phyloP scores from a whole-genome alignment of 768 basidiomycete species.

The Russula sp. region DNA sequence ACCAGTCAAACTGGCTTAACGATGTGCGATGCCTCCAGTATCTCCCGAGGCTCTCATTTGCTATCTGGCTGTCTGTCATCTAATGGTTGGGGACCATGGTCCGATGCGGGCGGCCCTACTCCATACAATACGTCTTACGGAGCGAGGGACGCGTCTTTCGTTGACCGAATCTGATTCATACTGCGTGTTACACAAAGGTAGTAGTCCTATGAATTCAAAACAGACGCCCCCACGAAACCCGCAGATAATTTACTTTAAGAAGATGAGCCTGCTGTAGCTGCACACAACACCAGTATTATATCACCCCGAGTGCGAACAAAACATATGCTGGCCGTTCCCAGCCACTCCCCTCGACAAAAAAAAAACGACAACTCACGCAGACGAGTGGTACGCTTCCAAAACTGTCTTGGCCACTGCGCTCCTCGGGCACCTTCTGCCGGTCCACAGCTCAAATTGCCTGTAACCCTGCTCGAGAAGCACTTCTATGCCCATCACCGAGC shows the following conservation, averaged over 20 bases:
- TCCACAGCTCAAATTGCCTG: slow-evolving; percentile 81
- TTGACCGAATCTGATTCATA: background rate
- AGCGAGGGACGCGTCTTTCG: background rate
- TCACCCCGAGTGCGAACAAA: too few species aligned
- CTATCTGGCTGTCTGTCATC: background rate
- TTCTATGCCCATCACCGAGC: slow-evolving; percentile 69
- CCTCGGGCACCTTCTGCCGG: slow-evolving; percentile 55
- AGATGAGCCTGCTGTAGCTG: too few species aligned
- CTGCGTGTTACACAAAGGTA: background rate
- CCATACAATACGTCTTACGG: background rate
- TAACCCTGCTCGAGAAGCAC: slow-evolving; percentile 87
- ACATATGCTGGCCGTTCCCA: too few species aligned
- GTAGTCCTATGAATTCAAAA: background rate
- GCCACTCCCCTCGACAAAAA: background rate
- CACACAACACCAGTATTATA: too few species aligned
- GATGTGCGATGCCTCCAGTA: background rate
- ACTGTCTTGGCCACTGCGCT: slow-evolving; percentile 43
- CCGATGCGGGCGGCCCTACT: background rate
- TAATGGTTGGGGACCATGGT: background rate
- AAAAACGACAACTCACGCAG: background rate
- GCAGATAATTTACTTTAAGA: background rate
- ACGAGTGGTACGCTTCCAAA: slow-evolving; percentile 38
- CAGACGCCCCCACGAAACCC: background rate
- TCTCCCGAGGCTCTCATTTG: background rate
- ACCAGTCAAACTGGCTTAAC: too few species aligned